Evolutionary conservation across 2,329 filamentous ascomycete species (phyloP), one percentile per base, ranked within the genome.

Genomic region (Bisporella sp.): DNA sequence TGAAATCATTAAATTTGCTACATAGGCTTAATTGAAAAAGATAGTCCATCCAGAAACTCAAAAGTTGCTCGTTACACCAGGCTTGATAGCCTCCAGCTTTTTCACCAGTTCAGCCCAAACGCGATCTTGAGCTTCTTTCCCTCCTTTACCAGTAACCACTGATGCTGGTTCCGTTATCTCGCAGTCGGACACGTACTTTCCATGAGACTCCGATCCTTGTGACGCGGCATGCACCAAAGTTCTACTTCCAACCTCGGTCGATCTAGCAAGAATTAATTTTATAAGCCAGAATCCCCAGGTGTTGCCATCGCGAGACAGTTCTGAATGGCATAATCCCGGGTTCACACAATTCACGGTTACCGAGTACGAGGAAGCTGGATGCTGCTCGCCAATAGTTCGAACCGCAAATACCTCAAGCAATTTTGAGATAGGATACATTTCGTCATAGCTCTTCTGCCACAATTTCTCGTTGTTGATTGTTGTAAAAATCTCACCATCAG

Each of bases 221-320:
- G 59, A 55, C 9, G 52, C 54, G 5, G 52, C 64, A 47, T 61
- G 52, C 29, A 66, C 41, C 28, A 66, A 49, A 11, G 62, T 66
- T 4, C 64, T 52, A 44, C 62, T 65, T 12, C 64, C 62, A 11
- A 53, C 55, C 45, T 66, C 63, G 0, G 63, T 60, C 2, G 57
- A 62, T 21, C 63, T 29, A 9, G 9, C 43, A 7, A 45, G 21
- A 7, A 45, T 57, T 61, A 37, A 54, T 48, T 30, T 52, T 31
- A 12, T 41, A 48, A 37, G 55, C 13, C 9, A 30, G 28, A 30
- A 55, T 39, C 42, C 31, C 12, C 48, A 46, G 2, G 35, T 47
- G 7, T 59, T 33, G 13, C 48, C 39, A n/a, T 46, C 33, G 40
- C 21, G 43, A 45, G 6, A 11, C 30, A 45, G 31, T 9, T 31